A percentile compares a stretch with the other conserved stretches of the same genome.
Evolutionary conservation across 176 grass and related monocot species (phyloP).

Genomic region (Zizania latifolia): DNA sequence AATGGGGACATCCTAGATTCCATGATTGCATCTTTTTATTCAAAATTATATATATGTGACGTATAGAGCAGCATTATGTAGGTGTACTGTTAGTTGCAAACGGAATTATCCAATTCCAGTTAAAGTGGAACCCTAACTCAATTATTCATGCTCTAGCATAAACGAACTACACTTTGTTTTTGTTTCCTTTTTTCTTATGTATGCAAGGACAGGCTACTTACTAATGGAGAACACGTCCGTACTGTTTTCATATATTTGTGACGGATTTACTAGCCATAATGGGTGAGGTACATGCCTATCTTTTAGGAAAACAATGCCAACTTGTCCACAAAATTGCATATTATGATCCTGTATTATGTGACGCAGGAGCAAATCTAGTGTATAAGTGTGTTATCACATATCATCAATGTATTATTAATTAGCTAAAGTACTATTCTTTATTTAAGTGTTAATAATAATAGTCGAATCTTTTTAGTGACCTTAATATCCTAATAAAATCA

Average conservation of each 20-base stretch:
- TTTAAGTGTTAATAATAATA: too few relatives aligned
- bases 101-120: background rate
- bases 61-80: background rate
- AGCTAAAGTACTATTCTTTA: too few relatives aligned
- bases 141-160: background rate
- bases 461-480: too few relatives aligned
- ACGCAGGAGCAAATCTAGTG: too few relatives aligned
- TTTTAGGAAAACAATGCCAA: background rate
- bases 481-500: too few relatives aligned
- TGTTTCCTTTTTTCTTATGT: background rate
- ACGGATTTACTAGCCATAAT: background rate
- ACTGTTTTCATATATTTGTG: too few relatives aligned
- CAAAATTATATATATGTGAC: background rate
- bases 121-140: background rate
- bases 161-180: slow-evolving; percentile 2
- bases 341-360: too few relatives aligned
- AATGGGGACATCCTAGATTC: slow-evolving; percentile 28
- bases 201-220: background rate
- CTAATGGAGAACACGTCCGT: background rate
- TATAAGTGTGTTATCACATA: too few relatives aligned
- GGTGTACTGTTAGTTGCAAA: background rate
- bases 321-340: too few relatives aligned
- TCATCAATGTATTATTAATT: too few relatives aligned
- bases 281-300: background rate
- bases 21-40: background rate